Base-by-base conservation (phyloP, 345 rosid species). In the Brassica nigra region DNA sequence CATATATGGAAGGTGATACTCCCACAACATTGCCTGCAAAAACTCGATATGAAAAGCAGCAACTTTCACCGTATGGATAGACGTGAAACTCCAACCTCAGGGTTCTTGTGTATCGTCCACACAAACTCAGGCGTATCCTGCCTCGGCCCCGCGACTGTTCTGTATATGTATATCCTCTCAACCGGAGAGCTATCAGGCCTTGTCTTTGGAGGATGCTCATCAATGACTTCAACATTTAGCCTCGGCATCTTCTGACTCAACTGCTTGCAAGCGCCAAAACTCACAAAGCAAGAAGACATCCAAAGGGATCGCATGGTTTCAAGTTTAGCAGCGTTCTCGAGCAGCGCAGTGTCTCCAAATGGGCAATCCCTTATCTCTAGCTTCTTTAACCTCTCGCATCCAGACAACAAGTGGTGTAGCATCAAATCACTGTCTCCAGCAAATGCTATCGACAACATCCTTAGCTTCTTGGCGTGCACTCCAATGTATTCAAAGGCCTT, bases 231-330 rank as follows among this genome's bases (percentile, higher is more conserved):
- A 15, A 54, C 59, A 7, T 54, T 54, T 15, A 54, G 59, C 59
- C 27, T 54, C 16, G 59, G 23, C 59, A 54, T 54, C 27, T 54
- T 54, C 3, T 54, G 59, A 54, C 59, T 54, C 59, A 54, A 16
- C 4, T 6, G 27, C 59, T 54, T 54, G 59, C 59, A 54, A 54
- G 59, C 59, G 16, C 59, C 59, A 54, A 54, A 54, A 16, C 59
- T 54, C 8, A 54, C 59, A 54, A 54, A 54, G 59, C 59, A 54
- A 54, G 59, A 54, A 15, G 59, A 54, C 59, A 54, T 54, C 59
- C 59, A 54, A 54, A 54, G 59, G 59, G 59, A 54, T 54, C 59
- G 59, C 59, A 54, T 54, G 59, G 59, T 54, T 54, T 54, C 59
- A 15, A 54, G 59, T 54, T 54, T 54, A 2, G 59, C 59, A 2